Conservation (phyloP, 306 rosid species). For the Nissolia schottii region DNA sequence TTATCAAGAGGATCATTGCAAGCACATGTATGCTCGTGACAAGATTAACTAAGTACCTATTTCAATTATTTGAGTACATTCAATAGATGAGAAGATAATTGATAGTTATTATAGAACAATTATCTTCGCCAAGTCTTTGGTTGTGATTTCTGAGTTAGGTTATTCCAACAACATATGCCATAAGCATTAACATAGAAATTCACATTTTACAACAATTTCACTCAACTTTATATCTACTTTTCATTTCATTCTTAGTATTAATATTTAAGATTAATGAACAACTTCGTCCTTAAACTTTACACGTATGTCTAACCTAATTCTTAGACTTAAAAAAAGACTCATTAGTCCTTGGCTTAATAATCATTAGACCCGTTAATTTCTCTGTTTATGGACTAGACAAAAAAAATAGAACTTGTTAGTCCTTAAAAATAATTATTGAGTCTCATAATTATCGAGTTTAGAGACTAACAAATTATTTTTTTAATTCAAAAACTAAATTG, state of each 20-base stretch:
- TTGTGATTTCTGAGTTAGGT: background rate
- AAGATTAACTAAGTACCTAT: background rate
- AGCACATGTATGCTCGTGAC: slow-evolving; percentile 13
- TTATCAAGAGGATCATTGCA: slow-evolving; percentile 16
- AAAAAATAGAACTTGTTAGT: too few relatives aligned
- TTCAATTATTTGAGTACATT: background rate
- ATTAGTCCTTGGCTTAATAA: too few relatives aligned
- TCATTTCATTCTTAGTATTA: background rate
- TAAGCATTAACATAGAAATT: background rate
- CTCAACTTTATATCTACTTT: background rate
- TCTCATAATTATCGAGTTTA: too few relatives aligned
- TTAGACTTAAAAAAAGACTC: too few relatives aligned
- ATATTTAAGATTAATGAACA: too few relatives aligned
- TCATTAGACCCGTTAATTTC: too few relatives aligned
- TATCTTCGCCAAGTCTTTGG: background rate
- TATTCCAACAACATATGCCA: background rate
- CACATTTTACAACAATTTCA: background rate
- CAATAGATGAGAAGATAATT: background rate
- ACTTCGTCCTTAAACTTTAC: too few relatives aligned
- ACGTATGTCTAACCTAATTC: too few relatives aligned
- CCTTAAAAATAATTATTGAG: too few relatives aligned
- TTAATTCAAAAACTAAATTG: too few relatives aligned
- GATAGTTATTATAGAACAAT: background rate
- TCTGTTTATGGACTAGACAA: too few relatives aligned
- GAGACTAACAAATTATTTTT: too few relatives aligned